phyloP scores from a whole-genome alignment of 2,329 filamentous ascomycete genomes.

The Thielaviopsis populi region DNA sequence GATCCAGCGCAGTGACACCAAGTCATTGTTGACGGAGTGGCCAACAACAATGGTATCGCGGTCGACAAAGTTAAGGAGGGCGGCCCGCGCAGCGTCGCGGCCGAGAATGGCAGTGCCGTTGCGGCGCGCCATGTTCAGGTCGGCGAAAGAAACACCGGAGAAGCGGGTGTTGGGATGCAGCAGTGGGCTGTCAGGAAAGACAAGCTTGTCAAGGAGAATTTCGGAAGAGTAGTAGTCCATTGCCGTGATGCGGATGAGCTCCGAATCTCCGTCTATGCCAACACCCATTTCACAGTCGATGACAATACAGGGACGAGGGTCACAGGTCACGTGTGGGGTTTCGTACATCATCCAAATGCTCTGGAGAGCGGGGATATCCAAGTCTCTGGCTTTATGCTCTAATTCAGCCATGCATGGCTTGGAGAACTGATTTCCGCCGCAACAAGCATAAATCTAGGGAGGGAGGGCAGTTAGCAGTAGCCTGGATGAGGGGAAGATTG shows the following conservation, averaged over 20 bases:
- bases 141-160: constrained; percentile 31
- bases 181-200: constrained; percentile 33
- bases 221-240: constrained; percentile 37
- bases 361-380: constrained; percentile 20
- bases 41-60: constrained; percentile 34
- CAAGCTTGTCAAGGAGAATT: constrained; percentile 35
- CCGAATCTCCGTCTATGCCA: constrained; percentile 29
- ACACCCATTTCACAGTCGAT: constrained; percentile 44
- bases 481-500: too few species aligned
- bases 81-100: constrained; percentile 27
- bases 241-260: constrained; percentile 37
- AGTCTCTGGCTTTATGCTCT: constrained; percentile 19
- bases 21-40: constrained; percentile 30
- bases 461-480: constrained; percentile 9
- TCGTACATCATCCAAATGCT: constrained; percentile 21
- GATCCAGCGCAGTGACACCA: constrained; percentile 33
- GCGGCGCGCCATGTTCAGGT: constrained; percentile 26
- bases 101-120: constrained; percentile 27
- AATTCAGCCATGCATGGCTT: constrained; percentile 21
- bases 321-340: constrained; percentile 18
- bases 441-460: constrained; percentile 24
- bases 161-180: constrained; percentile 34
- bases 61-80: constrained; percentile 31
- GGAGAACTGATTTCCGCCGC: constrained; percentile 19
- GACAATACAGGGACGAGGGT: constrained; percentile 25